Base-by-base conservation (phyloP, 305 asterid species). In the Fraxinus sp. region DNA sequence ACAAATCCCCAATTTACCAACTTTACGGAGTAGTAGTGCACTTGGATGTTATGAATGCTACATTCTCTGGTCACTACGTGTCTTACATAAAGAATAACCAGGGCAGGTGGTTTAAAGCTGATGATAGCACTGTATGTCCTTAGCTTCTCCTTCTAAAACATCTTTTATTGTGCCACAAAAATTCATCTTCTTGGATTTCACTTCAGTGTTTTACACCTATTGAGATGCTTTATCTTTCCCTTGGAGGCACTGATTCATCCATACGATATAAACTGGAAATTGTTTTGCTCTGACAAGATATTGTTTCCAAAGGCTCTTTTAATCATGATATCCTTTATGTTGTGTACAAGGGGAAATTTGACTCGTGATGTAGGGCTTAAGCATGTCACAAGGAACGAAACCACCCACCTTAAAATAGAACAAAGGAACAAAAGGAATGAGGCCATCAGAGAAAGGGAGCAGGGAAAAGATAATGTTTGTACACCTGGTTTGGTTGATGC, bases 11-110 rank as follows among this genome's bases (percentile, higher is more conserved):
- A 30, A 85, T 94, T 77, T 94, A 94, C 85, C 91, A 89, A 78
- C 97, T 94, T 84, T 94, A 90, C 81, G 97, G 97, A 41, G 97
- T 92, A 7, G 92, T 94, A 76, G 97, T 93, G 87, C 98, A 94
- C 88, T 75, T 91, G 87, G 97, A 92, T 82, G 71, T 83, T 79
- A 89, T 87, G 96, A 92, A 92, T 80, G 91, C 96, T 36, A 84
- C 97, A 62, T 90, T 87, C 88, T 91, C 95, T 85, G 97, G 98
- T 81, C 98, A 94, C 89, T 94, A 93, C 71, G 90, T 94, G 74
- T 92, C 93, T 84, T 92, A 92, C 84, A 88, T 94, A 52, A 93
- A 91, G 88, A 93, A 91, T 81, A 84, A 87, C 81, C 92, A 85
- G 39, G 91, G 93, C 79, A 86, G 82, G 89, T 94, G 98, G 98